These are phyloP conservation scores for Trichosanthes truncata DNA, from an alignment of 306 rosid species.

Conservation along the genomic window DNA sequence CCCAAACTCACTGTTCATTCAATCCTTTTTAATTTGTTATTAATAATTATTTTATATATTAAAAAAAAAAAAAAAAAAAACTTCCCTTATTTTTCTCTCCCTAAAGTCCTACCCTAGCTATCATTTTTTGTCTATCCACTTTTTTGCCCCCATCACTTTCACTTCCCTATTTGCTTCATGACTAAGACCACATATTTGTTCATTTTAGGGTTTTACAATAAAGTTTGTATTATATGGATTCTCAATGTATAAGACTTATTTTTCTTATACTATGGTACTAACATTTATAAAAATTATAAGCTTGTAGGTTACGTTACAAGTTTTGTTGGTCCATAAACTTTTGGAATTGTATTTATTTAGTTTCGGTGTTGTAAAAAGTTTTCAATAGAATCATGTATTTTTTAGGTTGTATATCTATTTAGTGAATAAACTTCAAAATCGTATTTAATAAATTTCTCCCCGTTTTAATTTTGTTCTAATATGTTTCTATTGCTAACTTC, in stretches of 20 bases:
- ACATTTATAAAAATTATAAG: neutral
- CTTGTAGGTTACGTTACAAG: too few relatives aligned
- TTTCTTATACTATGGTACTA: neutral
- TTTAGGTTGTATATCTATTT: too few relatives aligned
- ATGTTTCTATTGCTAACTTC: too few relatives aligned
- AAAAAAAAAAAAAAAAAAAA: neutral
- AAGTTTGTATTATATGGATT: neutral
- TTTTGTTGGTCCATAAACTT: too few relatives aligned
- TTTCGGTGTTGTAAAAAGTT: too few relatives aligned
- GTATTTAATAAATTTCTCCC: too few relatives aligned
- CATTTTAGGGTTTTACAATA: neutral
- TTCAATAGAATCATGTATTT: too few relatives aligned
- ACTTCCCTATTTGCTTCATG: neutral
- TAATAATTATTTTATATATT: neutral
- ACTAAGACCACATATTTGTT: neutral
- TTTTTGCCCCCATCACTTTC: constrained; percentile 3
- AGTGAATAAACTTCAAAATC: too few relatives aligned
- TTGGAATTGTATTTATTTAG: too few relatives aligned
- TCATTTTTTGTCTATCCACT: neutral
- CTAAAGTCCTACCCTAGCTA: neutral
- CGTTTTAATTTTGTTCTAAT: too few relatives aligned
- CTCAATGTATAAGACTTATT: neutral
- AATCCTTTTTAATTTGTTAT: neutral
- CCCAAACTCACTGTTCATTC: constrained; percentile 7
- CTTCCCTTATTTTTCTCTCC: neutral